Evolutionary conservation across 257 asterid genomes (phyloP).

Genomic region (Solanum chilense): DNA sequence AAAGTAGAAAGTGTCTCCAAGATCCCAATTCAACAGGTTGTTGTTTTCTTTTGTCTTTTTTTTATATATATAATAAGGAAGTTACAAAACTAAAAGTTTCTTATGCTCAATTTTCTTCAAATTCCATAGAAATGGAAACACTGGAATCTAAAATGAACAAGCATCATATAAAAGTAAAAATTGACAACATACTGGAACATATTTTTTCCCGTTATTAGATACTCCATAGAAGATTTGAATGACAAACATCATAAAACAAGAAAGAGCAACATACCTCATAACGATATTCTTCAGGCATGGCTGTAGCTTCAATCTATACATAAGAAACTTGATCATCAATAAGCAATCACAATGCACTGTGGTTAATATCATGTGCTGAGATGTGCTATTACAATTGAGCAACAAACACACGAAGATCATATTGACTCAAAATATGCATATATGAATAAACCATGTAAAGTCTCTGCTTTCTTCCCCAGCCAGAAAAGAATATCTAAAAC

Average conservation of each 20-base stretch:
- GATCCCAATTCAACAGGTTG: not conserved
- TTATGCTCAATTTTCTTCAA: not conserved
- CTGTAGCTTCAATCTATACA: conserved; percentile 60
- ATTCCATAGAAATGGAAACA: not conserved
- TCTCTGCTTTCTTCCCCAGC: not conserved
- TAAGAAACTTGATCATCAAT: conserved; percentile 9
- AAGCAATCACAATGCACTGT: not conserved
- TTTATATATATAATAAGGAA: not conserved
- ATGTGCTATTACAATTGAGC: not conserved
- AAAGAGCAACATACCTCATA: conserved; percentile 48
- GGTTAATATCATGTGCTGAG: not conserved
- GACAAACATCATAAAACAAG: not conserved
- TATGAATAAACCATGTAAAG: not conserved
- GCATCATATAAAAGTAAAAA: not conserved
- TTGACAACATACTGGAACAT: not conserved
- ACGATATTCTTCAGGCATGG: conserved; percentile 80
- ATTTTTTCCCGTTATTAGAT: not conserved
- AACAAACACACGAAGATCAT: not conserved
- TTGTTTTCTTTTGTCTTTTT: not conserved
- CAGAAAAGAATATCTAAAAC: not conserved
- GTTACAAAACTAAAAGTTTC: not conserved
- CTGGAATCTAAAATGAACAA: not conserved
- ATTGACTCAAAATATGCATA: not conserved
- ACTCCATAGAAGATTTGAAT: not conserved
- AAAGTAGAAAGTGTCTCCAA: not conserved